A percentile compares a stretch with the other conserved stretches of the same genome.
Conservation (phyloP, 257 asterid species). For the Gynochthodes officinalis region DNA sequence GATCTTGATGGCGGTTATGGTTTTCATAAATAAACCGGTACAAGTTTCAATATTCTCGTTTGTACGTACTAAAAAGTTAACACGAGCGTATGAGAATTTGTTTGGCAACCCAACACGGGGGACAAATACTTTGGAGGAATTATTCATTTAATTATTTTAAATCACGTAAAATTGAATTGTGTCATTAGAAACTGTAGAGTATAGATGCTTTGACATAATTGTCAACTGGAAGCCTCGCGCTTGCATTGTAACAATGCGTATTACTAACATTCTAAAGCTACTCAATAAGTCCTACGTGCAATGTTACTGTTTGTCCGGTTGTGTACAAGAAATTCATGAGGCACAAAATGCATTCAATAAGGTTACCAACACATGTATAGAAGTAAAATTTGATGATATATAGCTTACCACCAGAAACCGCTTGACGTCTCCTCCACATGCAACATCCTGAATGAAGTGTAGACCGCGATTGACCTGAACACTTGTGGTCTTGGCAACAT, state of each 20-base stretch:
- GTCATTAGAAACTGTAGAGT: no score
- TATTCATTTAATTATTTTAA: no score
- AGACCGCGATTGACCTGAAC: slow-evolving; percentile 52
- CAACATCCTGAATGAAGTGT: slow-evolving; percentile 55
- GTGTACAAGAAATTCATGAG: not conserved
- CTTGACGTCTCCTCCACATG: slow-evolving; percentile 60
- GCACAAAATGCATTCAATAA: no score
- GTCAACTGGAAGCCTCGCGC: not conserved
- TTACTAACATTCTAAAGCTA: not conserved
- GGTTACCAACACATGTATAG: not conserved
- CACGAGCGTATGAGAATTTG: no score
- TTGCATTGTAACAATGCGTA: not conserved
- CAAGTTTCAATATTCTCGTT: no score
- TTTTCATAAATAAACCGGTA: no score
- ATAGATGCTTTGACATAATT: no score
- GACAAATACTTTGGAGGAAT: no score
- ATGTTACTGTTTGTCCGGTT: not conserved
- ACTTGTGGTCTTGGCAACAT: slow-evolving; percentile 51
- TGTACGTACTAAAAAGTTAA: no score
- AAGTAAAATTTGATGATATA: not conserved
- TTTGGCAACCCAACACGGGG: no score
- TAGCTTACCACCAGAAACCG: slow-evolving; percentile 55
- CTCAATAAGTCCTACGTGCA: not conserved
- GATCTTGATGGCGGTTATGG: no score
- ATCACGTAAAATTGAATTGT: no score